phyloP scores from a whole-genome alignment of 169 alveolate genomes.

The Fabrea salina region DNA sequence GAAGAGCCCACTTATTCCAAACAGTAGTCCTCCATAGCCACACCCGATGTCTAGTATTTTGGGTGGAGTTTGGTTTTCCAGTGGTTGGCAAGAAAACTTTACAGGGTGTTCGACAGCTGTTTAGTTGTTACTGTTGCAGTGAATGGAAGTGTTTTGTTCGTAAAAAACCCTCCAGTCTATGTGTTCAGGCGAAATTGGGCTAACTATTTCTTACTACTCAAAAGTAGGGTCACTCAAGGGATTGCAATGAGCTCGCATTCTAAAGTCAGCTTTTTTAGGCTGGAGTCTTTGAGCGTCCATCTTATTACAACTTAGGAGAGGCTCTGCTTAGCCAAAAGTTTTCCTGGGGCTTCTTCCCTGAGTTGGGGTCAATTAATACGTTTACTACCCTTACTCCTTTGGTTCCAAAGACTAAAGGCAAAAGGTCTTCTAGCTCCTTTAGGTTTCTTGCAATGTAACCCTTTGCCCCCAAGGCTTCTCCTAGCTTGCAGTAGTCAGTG shows the following conservation, averaged over 20 bases:
- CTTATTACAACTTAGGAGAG: constrained; percentile 25
- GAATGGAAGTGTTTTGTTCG: constrained; percentile 43
- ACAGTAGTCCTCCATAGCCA: constrained; percentile 83
- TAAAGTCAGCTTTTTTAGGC: constrained; percentile 78
- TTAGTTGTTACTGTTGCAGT: constrained; percentile 18
- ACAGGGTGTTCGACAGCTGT: constrained; percentile 39
- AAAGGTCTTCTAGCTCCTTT: constrained; percentile 36
- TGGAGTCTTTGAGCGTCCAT: constrained; percentile 9
- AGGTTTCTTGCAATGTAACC: constrained; percentile 51
- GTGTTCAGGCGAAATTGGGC: constrained; percentile 66
- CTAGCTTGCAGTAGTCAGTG: constrained; percentile 56
- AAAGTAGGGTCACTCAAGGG: constrained; percentile 68
- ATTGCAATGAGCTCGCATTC: constrained; percentile 84
- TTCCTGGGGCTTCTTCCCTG: constrained; percentile 56
- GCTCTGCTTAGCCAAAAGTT: constrained; percentile 60
- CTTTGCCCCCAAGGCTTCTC: constrained; percentile 72
- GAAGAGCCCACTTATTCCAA: constrained; percentile 57
- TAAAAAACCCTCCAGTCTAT: constrained; percentile 76
- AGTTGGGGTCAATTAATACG: constrained; percentile 59
- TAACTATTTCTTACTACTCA: constrained; percentile 40
- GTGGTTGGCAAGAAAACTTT: constrained; percentile 34
- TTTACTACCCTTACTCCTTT: constrained; percentile 43
- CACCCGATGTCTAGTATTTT: constrained; percentile 73
- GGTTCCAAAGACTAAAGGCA: constrained; percentile 27
- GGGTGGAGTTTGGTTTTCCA: background rate